Evolutionary conservation across 257 asterid genomes (phyloP), one percentile per base, ranked within the genome.

Genomic region (Leptodermis oblonga): DNA sequence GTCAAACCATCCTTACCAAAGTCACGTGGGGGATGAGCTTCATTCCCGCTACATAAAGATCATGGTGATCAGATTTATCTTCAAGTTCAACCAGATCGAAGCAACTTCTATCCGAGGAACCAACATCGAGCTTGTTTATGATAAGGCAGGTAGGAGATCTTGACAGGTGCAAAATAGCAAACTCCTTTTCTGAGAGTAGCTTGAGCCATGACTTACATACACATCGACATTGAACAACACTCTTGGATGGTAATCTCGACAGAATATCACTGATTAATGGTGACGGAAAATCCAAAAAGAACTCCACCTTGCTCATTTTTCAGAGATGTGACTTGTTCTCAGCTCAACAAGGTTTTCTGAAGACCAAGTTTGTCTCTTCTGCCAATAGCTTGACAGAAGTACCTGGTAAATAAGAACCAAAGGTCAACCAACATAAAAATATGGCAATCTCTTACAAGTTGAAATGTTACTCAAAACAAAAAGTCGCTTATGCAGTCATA

Each of bases 71-170:
- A 20, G 60, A 77, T n/a, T 78, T 70, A 48, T 76, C 74, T 42
- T 72, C 76, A 34, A 78, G 71, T 33, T 82, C 74, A 20, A 72
- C 48, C 58, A 72, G 23, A 42, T 3, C 51, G 46, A 72, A 48
- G 5, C 70, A 13, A 4, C 51, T 68, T 63, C 26, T 33, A 0
- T 1, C 3, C 4, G 39, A 22, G 14, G 72, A 14, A n/a, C 14
- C 30, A 12, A 17, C 7, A 10, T 22, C 20, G 37, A 12, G 4
- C 13, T 42, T 72, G 45, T 49, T 56, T 65, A 81, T 53, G 31
- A 69, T 58, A 5, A 78, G 55, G 18, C 84, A 76, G 1, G 79
- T 65, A 54, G 18, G 37, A 43, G 88, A 71, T 69, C 62, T 74
- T 2, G 79, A 62, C 7, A 78, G 69, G 62, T 71, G 68, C 55